Conservation (phyloP, 805 yeast genomes). For the Jamesozyma gamospora region DNA sequence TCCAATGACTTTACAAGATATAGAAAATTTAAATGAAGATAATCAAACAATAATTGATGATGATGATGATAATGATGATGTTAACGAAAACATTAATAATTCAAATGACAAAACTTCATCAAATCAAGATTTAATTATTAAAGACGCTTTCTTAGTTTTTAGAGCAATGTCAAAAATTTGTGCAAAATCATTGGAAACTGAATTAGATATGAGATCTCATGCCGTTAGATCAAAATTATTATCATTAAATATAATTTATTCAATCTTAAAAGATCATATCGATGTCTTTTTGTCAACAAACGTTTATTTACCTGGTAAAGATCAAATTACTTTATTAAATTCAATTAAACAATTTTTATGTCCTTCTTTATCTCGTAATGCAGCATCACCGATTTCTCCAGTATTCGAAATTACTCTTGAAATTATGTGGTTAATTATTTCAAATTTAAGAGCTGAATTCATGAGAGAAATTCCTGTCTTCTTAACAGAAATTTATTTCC, state of each 20-base stretch:
- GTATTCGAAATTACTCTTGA: conserved; percentile 87
- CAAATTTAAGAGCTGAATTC: conserved; percentile 77
- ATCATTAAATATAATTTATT: conserved; percentile 79
- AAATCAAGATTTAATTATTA: conserved; percentile 57
- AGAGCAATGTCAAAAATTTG: conserved; percentile 93
- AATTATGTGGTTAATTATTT: conserved; percentile 82
- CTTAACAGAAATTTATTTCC: conserved; percentile 85
- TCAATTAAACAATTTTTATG: conserved; percentile 80
- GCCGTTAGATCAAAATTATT: conserved; percentile 84
- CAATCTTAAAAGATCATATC: conserved; percentile 75
- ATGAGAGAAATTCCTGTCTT: conserved; percentile 91
- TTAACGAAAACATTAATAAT: neutral
- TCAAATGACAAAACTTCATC: conserved; percentile 8
- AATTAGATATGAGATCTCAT: conserved; percentile 80
- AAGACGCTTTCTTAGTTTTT: conserved; percentile 87
- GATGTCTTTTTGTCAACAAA: conserved; percentile 61
- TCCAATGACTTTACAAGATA: conserved; percentile 48
- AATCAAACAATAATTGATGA: conserved; percentile 41
- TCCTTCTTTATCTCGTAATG: conserved; percentile 76
- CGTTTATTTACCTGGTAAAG: conserved; percentile 44
- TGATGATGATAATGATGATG: conserved; percentile 8
- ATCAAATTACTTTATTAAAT: conserved; percentile 55
- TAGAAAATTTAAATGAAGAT: conserved; percentile 47
- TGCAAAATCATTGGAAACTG: conserved; percentile 70
- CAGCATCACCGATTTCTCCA: conserved; percentile 84